Base-by-base conservation (phyloP, 1,284 basidiomycete species). In the Ceratobasidium papillatum region DNA sequence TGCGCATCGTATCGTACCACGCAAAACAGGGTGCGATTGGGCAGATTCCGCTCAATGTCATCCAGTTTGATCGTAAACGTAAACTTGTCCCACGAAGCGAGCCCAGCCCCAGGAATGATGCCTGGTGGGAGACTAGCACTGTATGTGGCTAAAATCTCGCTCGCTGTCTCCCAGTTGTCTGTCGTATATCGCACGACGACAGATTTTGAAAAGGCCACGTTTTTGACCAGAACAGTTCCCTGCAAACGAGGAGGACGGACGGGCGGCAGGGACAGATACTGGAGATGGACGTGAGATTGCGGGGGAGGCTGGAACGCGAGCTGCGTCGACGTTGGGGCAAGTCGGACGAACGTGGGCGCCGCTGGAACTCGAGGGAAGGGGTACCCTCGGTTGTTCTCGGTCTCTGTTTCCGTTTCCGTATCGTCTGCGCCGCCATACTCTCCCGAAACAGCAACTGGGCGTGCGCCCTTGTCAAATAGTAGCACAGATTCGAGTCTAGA, bases 31-130 rank as follows among this genome's bases (percentile, higher is more conserved):
- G 87, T 88, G 43, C 91, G 85, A 8, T 89, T 86, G 45, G 87
- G 84, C n/a, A 96, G 84, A 75, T 87, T 88, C 54, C 85, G 84
- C 64, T 88, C 87, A 79, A 93, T 91, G 78, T 94, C 92, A 77
- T 92, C 91, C 38, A 96, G 85, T 68, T 87, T 89, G 80, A 96
- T 89, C 3, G 80, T 78, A 77, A 85, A 85, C 69, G 80, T 79
- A 81, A 86, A 85, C 45, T 84, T 79, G 77, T 85, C 84, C 84
- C 84, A 84, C 81, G 12, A 81, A 81, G 52, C 68, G 61, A 34
- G 30, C 2, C 52, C 61, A 34, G 72, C 58, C n/a, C 51, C 66
- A 49, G 52, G 74, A 27, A 62, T 71, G 59, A 59, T 75, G 52
- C 52, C 59, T 47, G 22, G 79, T 76, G 25, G 81, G 22, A 84